Conservation (phyloP, 78 protist genomes). For the Neovahlkampfia damariscottae region DNA sequence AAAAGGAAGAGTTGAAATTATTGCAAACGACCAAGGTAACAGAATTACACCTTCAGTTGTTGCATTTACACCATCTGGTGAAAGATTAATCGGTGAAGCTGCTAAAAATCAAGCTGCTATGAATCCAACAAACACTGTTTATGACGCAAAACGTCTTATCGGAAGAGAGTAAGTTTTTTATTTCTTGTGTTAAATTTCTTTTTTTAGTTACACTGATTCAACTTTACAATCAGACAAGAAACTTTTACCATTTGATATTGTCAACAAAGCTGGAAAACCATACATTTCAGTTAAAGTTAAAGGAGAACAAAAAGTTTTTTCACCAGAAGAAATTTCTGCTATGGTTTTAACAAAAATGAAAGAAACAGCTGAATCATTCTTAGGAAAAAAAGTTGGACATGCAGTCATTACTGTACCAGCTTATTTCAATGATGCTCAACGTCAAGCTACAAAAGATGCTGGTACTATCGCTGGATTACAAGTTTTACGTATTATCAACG, state of each 20-base stretch:
- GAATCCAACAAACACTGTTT: constrained; percentile 93
- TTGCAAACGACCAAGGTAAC: constrained; percentile 84
- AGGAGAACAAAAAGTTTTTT: constrained; percentile 20
- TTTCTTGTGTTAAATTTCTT: no score
- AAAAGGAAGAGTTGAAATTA: constrained; percentile 69
- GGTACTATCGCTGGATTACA: constrained; percentile 81
- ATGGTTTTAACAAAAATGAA: constrained; percentile 86
- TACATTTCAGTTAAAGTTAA: not conserved
- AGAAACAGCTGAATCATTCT: constrained; percentile 72
- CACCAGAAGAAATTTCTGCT: constrained; percentile 76
- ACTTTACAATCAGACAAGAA: constrained; percentile 71
- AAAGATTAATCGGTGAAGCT: constrained; percentile 63
- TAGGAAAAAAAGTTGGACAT: constrained; percentile 59
- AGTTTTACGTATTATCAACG: constrained; percentile 89
- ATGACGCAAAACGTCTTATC: constrained; percentile 93
- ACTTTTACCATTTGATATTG: constrained; percentile 27
- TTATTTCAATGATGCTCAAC: constrained; percentile 96
- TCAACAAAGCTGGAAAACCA: not conserved
- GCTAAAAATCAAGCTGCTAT: constrained; percentile 79
- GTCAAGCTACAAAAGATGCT: constrained; percentile 93
- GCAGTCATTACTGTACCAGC: constrained; percentile 91
- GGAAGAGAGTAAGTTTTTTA: constrained; percentile 91
- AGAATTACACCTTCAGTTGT: constrained; percentile 94
- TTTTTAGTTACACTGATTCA: constrained; percentile 38
- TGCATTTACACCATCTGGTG: constrained; percentile 80